Base-by-base conservation (phyloP, 345 rosid genomes). In the Cochlearia excelsa region DNA sequence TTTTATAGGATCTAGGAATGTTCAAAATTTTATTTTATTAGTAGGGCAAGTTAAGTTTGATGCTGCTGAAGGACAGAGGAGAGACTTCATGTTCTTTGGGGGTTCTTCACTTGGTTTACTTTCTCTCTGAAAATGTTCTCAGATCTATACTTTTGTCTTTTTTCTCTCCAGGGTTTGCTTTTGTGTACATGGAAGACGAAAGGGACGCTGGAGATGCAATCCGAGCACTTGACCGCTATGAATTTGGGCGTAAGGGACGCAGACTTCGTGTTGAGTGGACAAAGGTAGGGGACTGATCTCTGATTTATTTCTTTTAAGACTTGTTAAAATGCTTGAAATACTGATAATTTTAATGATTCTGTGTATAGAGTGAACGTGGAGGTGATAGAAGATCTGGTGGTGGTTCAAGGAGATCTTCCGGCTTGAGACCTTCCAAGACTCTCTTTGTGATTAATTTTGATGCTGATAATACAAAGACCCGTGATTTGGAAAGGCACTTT, bases 231-330 rank as follows among this genome's bases (percentile, higher is more conserved):
- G 96, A 92, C 57, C 79, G 85, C 56, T 38, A 72, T 23, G 98
- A 92, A 52, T 92, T 88, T 69, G 98, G 98, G 54, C 86, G 84
- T 3, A 92, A 88, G 79, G 98, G 98, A 45, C 95, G 96, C 52
- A 87, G 85, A 72, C 98, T 91, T 58, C 90, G 88, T 63, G 98
- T 85, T 55, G 96, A 92, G 65, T 92, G 98, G 98, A 88, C 96
- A 31, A 92, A 86, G 86, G 98, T 88, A 34, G 41, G 11, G 46
- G 49, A 49, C 41, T 27, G 27, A 31, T 6, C 61, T 65, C 3
- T 60, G 79, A 59, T 79, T 44, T 41, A 8, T 45, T 35, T 39
- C 5, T 38, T n/a, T 29, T 35, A 46, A 81, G 89, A 53, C 81
- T 83, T 59, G 76, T 66, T 80, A 80, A 73, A 81, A 82, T 26